These are phyloP conservation scores for Bipolaris cookei DNA, from an alignment of 2,329 filamentous ascomycete genomes.

Conservation along the genomic window DNA sequence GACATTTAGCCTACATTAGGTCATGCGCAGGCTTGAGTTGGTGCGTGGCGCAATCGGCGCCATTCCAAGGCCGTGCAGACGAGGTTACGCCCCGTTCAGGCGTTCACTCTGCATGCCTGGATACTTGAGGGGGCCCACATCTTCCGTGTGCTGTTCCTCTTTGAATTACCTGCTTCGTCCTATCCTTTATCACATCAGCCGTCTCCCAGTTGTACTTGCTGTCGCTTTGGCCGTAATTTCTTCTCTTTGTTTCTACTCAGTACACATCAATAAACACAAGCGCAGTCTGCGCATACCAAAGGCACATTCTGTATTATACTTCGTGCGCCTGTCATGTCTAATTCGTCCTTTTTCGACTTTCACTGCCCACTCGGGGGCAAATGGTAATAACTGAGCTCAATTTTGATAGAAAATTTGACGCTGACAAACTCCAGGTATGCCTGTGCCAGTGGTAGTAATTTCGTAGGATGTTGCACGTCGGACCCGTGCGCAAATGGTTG, in stretches of 20 bases:
- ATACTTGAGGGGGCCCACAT: neutral
- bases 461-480: constrained; percentile 51
- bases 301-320: neutral
- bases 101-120: constrained; percentile 12
- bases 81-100: constrained; percentile 18
- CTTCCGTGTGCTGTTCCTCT: constrained; percentile 15
- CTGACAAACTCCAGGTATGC: constrained; percentile 31
- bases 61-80: constrained; percentile 9
- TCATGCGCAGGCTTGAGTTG: constrained; percentile 5
- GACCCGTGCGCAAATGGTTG: constrained; percentile 51
- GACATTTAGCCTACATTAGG: constrained; percentile 16
- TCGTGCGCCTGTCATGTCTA: constrained; percentile 8
- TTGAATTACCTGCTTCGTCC: constrained; percentile 14
- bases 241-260: constrained; percentile 4
- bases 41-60: constrained; percentile 12
- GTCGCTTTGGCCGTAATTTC: constrained; percentile 11
- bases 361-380: constrained; percentile 31
- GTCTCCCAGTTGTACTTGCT: constrained; percentile 13
- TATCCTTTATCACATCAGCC: constrained; percentile 9
- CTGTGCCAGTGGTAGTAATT: constrained; percentile 36
- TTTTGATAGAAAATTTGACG: neutral
- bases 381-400: constrained; percentile 23
- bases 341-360: constrained; percentile 23
- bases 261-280: neutral
- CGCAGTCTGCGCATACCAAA: neutral